Evolutionary conservation across 1,284 basidiomycete species (phyloP).

Genomic region (Polyporus tsugae): DNA sequence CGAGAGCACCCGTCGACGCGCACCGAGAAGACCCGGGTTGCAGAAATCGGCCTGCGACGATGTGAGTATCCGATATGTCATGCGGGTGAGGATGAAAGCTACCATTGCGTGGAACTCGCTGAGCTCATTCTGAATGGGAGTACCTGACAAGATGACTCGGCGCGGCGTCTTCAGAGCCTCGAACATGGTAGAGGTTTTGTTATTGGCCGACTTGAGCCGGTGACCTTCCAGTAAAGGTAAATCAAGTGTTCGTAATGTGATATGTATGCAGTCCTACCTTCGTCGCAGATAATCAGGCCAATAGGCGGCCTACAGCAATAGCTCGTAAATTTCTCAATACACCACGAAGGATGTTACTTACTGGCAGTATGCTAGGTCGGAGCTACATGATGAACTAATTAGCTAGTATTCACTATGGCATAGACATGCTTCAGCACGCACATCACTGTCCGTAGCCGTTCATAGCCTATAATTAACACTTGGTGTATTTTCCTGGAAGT

Average conservation of each 20-base stretch:
- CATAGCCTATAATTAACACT: constrained; percentile 96
- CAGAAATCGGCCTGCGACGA: constrained; percentile 84
- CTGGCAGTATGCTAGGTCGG: constrained; percentile 71
- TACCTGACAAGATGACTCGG: constrained; percentile 92
- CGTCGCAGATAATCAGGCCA: constrained; percentile 95
- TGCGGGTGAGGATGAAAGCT: constrained; percentile 29
- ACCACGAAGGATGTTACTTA: constrained; percentile 22
- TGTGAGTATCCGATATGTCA: constrained; percentile 7
- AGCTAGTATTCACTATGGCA: constrained; percentile 12
- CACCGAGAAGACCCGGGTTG: constrained; percentile 89
- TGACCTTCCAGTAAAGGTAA: constrained; percentile 69
- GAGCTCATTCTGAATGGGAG: constrained; percentile 97
- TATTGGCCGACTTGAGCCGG: constrained; percentile 90
- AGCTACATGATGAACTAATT: constrained; percentile 45
- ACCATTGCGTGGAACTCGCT: constrained; percentile 96
- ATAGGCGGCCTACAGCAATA: constrained; percentile 76
- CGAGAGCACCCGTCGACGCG: constrained; percentile 32
- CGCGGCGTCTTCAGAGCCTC: constrained; percentile 78
- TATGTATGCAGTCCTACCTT: constrained; percentile 61
- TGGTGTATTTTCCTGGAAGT: constrained; percentile 73
- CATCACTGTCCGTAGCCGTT: constrained; percentile 87
- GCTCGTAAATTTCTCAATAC: not conserved
- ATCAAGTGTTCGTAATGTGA: not conserved
- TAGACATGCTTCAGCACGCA: constrained; percentile 42
- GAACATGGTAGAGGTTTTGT: constrained; percentile 93